Evolutionary conservation across 305 asterid species (phyloP).

Genomic region (Plantago lanceolata): DNA sequence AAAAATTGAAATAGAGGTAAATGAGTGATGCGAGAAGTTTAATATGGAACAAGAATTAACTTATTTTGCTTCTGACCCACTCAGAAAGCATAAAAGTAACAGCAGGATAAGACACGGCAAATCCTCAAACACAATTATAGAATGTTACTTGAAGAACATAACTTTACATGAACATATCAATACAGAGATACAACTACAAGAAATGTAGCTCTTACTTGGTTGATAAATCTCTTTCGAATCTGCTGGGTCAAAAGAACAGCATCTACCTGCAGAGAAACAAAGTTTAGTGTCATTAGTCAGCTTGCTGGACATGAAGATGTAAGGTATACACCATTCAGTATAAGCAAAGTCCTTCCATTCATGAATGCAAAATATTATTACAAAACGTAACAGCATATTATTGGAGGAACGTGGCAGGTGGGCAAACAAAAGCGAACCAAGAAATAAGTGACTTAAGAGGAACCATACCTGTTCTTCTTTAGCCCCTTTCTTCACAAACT

Average conservation of each 20-base stretch:
- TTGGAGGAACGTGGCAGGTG: slow-evolving; percentile 7
- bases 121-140: not conserved
- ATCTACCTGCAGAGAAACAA: slow-evolving; percentile 61
- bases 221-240: slow-evolving; percentile 58
- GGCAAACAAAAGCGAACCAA: slow-evolving; percentile 3
- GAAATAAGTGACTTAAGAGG: slow-evolving; percentile 15
- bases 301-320: slow-evolving; percentile 8
- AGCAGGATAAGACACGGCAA: too few species aligned
- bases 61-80: too few species aligned
- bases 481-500: slow-evolving; percentile 86
- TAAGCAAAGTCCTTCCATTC: slow-evolving; percentile 18
- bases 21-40: too few species aligned
- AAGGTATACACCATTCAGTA: slow-evolving; percentile 12
- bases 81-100: too few species aligned
- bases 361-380: not conserved
- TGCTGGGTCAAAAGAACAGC: slow-evolving; percentile 70
- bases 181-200: not conserved
- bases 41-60: too few species aligned
- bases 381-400: slow-evolving; percentile 10
- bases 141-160: slow-evolving; percentile 3
- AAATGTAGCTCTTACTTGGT: slow-evolving; percentile 53
- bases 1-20: too few species aligned
- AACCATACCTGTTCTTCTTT: slow-evolving; percentile 75
- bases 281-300: slow-evolving; percentile 16
- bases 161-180: not conserved